A percentile compares a stretch with the other conserved stretches of the same genome.
phyloP scores from a whole-genome alignment of 371 early-diverging fungal genomes.

The Mortierella sp. region DNA sequence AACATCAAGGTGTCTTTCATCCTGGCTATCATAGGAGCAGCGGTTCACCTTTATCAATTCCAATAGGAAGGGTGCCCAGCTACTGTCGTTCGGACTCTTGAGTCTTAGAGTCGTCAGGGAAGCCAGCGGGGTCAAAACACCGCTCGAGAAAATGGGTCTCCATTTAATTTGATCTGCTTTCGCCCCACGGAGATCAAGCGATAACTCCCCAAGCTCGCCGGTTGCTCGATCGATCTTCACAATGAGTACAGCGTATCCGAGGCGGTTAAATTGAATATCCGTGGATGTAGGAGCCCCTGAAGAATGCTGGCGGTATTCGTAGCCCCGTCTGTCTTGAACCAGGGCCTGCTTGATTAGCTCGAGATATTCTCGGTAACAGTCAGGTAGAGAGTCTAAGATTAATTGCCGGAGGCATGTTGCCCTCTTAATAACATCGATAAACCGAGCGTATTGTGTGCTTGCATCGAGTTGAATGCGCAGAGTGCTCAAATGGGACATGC shows the following conservation, averaged over 20 bases:
- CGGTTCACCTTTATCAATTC: background rate
- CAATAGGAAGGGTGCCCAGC: background rate
- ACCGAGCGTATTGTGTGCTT: too few relatives aligned
- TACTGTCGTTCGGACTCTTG: background rate
- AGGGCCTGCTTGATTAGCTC: background rate
- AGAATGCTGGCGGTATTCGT: background rate
- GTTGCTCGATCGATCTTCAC: background rate
- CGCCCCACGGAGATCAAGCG: background rate
- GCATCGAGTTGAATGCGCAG: background rate
- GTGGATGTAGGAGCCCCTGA: background rate
- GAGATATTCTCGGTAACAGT: background rate
- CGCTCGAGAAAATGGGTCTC: background rate
- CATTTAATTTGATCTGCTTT: background rate
- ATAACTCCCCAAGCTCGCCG: background rate
- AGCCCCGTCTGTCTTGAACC: too few relatives aligned
- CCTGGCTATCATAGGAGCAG: background rate
- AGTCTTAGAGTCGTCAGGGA: conserved; percentile 2
- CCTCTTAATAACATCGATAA: background rate
- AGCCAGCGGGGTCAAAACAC: background rate
- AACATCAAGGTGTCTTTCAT: background rate
- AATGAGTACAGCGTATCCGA: background rate
- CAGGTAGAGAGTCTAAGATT: background rate
- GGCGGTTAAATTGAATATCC: background rate
- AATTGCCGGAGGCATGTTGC: background rate
- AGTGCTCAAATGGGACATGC: background rate